These are phyloP conservation scores for Melanogaster broomeanus DNA, from an alignment of 768 basidiomycete genomes.

Conservation along the genomic window DNA sequence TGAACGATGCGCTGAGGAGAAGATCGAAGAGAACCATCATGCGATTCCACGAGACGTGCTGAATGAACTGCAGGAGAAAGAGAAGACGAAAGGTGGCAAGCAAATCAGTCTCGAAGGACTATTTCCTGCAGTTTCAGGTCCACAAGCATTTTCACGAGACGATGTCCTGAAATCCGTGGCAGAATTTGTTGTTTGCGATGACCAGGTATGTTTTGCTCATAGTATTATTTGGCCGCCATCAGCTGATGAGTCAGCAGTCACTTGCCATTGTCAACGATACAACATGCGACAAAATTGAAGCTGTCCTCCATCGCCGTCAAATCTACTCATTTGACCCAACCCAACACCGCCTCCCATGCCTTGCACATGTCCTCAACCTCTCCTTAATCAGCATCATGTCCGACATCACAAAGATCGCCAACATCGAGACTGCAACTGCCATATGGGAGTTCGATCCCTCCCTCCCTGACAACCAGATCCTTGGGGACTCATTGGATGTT, in stretches of 20 bases:
- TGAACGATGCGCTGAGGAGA: not conserved
- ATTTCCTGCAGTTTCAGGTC: not conserved
- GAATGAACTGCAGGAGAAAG: not conserved
- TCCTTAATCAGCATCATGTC: conserved; percentile 29
- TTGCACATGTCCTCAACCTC: conserved; percentile 33
- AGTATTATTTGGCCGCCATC: too few species aligned
- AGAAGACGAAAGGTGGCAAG: not conserved
- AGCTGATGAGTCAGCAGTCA: conserved; percentile 26
- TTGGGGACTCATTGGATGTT: conserved; percentile 31
- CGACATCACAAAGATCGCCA: conserved; percentile 31
- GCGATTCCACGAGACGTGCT: not conserved
- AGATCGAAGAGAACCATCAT: not conserved
- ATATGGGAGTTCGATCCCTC: conserved; percentile 40
- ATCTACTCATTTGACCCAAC: conserved; percentile 12
- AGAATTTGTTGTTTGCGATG: not conserved
- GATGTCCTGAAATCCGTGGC: not conserved
- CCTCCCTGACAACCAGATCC: conserved; percentile 21
- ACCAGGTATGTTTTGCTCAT: not conserved
- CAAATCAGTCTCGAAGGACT: not conserved
- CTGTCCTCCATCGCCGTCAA: conserved; percentile 5
- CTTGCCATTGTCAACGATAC: conserved; percentile 26
- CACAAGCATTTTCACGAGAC: not conserved
- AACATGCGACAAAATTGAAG: conserved; percentile 15
- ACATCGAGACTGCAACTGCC: conserved; percentile 26
- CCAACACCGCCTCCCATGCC: conserved; percentile 28